Evolutionary conservation across 2,329 filamentous ascomycete genomes (phyloP), one percentile per base, ranked within the genome.

Genomic region (Penicillium sp.): DNA sequence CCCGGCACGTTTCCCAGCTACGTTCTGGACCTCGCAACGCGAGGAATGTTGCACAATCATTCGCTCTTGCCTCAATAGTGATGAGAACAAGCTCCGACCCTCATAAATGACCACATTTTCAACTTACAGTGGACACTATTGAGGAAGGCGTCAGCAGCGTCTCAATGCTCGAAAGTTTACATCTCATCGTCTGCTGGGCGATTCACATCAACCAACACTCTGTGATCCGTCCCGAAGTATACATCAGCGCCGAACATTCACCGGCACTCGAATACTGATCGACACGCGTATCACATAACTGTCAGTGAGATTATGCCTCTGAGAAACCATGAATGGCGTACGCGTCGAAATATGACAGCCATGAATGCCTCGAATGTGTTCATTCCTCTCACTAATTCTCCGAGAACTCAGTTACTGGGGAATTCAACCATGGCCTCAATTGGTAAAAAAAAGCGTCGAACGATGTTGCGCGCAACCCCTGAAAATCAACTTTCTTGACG

Each of bases 1-100:
- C 50, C 55, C 37, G 41, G 22, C 37, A 9, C 37, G 24, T n/a
- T 22, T n/a, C 19, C 50, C 33, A 6, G 46, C 10, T 27, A n/a
- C 35, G 37, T 13, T 33, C 55, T 33, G 40, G 33, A 54, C 62
- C 54, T 58, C 56, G 64, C 63, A 67, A 68, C 67, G 61, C 56
- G 59, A 66, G 49, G 67, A 69, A 69, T 69, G 67, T 44, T 54
- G 50, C n/a, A 27, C 46, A 44, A 31, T 54, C 56, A 58, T 40
- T 19, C 33, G 46, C 18, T 39, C 35, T 52, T 60, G 16, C 51
- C 50, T 44, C 52, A n/a, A 53, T 27, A 7, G 6, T 18, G 6
- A 46, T 31, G 1, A 46, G 9, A 14, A 10, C 24, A 46, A 10
- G 6, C 6, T 31, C 10, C 0, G 24, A 27, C 6, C 24, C 24